phyloP scores from a whole-genome alignment of 306 rosid species.

The Echinosophora koreensis region DNA sequence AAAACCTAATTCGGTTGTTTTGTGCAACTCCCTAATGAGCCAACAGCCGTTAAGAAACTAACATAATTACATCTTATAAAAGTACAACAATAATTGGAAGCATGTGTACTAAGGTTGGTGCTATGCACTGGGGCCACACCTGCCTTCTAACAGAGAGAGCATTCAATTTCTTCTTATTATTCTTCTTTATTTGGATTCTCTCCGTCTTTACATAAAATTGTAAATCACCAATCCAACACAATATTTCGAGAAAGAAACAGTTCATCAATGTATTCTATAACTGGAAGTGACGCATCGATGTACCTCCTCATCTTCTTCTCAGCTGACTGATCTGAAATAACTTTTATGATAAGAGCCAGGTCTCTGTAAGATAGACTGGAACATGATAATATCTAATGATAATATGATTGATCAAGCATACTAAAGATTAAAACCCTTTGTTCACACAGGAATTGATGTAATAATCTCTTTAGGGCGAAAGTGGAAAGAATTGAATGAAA shows the following conservation, averaged over 20 bases:
- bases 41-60: slow-evolving; percentile 41
- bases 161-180: not conserved
- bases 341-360: slow-evolving; percentile 18
- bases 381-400: slow-evolving; percentile 22
- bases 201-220: not conserved
- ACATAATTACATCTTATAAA: slow-evolving; percentile 35
- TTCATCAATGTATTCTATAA: slow-evolving; percentile 81
- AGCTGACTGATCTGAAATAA: slow-evolving; percentile 76
- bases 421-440: not conserved
- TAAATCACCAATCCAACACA: slow-evolving; percentile 82
- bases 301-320: slow-evolving; percentile 90
- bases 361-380: not conserved
- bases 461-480: not conserved
- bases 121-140: slow-evolving; percentile 32
- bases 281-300: slow-evolving; percentile 66
- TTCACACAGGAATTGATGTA: not conserved
- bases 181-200: not conserved
- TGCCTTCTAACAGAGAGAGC: slow-evolving; percentile 30
- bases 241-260: slow-evolving; percentile 75
- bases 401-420: not conserved
- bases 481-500: slow-evolving; percentile 7
- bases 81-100: slow-evolving; percentile 20
- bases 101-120: slow-evolving; percentile 16
- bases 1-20: slow-evolving; percentile 19
- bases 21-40: slow-evolving; percentile 28